phyloP scores from a whole-genome alignment of 2,329 filamentous ascomycete species.

The Ophiobolus disseminans region DNA sequence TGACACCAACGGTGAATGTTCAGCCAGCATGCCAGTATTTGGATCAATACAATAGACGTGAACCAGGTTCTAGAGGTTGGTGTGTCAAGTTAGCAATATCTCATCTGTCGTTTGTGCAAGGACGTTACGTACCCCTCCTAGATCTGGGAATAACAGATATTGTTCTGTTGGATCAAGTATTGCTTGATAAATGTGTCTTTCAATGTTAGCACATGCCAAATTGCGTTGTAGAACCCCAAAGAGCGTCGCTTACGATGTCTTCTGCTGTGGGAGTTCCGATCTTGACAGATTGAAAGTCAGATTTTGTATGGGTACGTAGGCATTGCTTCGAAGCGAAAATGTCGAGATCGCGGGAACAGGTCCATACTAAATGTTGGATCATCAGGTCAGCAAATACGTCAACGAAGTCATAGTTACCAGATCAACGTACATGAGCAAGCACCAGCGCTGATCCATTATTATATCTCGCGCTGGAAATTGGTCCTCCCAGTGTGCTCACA shows the following conservation, averaged over 20 bases:
- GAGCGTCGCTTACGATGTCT: not conserved
- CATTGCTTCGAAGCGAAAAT: too few relatives aligned
- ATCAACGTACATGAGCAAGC: conserved; percentile 28
- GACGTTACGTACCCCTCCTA: conserved; percentile 72
- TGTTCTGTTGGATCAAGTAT: conserved; percentile 68
- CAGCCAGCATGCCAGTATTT: conserved; percentile 52
- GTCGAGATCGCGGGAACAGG: too few relatives aligned
- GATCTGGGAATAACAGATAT: conserved; percentile 70
- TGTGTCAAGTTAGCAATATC: too few relatives aligned
- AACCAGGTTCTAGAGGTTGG: too few relatives aligned
- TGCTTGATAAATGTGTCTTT: conserved; percentile 67
- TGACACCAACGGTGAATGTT: conserved; percentile 54
- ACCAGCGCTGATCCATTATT: conserved; percentile 51
- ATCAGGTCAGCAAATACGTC: too few relatives aligned
- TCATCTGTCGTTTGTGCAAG: too few relatives aligned
- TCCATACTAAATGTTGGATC: too few relatives aligned
- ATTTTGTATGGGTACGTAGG: too few relatives aligned
- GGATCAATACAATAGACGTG: conserved; percentile 64
- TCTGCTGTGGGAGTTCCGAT: too few relatives aligned
- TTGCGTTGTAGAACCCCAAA: not conserved
- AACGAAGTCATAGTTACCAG: too few relatives aligned
- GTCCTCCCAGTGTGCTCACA: conserved; percentile 45
- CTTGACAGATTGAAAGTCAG: too few relatives aligned
- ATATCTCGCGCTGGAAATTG: conserved; percentile 53
- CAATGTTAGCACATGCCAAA: not conserved